Base-by-base conservation (phyloP, 805 yeast genomes). In the Starmera dryadoides region DNA sequence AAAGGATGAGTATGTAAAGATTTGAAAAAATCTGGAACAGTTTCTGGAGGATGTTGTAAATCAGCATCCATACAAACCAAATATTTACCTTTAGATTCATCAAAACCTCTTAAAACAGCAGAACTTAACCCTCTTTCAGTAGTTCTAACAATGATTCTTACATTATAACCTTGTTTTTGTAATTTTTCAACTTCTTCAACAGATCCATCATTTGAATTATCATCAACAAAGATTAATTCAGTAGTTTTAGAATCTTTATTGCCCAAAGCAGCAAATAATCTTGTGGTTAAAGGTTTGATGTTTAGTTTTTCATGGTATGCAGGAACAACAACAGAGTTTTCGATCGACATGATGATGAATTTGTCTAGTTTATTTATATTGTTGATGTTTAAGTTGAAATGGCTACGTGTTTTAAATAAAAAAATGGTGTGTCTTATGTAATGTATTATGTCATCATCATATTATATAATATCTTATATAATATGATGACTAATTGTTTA, bases 41-140 rank as follows among this genome's bases (percentile, higher is more conserved):
- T 58, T 50, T 71, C 77, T 25, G 77, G 77, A 33, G 76, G 77
- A 49, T 71, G 76, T 53, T 71, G 74, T 39, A 71, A 58, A 52
- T 71, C 77, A 19, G 77, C 77, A 52, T 71, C 77, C 76, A 71
- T 71, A 49, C 77, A 71, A 31, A 71, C 59, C 40, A 71, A 46
- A 45, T 69, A 67, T 36, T 67, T 64, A 47, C 77, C 77, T 39
- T 66, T 54, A 22, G 73, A 66, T 37, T 67, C 75, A 34, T 57
- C 47, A 51, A 71, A 71, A 14, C 77, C 77, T 47, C 62, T 62
- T 47, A 71, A 47, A 10, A 71, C 77, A 23, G 77, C 77, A 34
- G 74, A 68, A 18, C 73, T 66, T 23, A 71, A 53, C 17, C 77
- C 77, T 49, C 75, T 64, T 49, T 71, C 77, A 4, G 58, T 63